These are phyloP conservation scores for Leishmania tropica DNA, from an alignment of 208 protist genomes.

Conservation along the genomic window DNA sequence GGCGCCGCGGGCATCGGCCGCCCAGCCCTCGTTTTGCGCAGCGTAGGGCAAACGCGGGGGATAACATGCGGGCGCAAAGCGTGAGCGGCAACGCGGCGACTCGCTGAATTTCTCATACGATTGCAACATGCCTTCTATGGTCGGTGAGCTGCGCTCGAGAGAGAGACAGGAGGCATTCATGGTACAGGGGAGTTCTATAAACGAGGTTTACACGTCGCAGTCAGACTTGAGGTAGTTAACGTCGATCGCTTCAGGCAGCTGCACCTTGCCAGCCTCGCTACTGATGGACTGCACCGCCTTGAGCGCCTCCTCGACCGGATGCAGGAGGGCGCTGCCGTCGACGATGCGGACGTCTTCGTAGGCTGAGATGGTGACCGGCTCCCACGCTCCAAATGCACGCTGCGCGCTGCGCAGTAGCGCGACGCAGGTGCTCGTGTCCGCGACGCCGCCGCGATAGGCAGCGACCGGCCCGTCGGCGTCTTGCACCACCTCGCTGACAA, in stretches of 20 bases:
- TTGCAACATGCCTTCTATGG: constrained; percentile 6
- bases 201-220: constrained; percentile 22
- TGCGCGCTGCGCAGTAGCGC: constrained; percentile 50
- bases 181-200: background rate
- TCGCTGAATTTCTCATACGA: background rate
- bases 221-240: constrained; percentile 75
- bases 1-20: no score
- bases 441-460: constrained; percentile 40
- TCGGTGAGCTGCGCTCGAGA: background rate
- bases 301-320: constrained; percentile 43
- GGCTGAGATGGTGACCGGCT: constrained; percentile 45
- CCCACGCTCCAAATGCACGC: constrained; percentile 60
- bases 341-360: constrained; percentile 43
- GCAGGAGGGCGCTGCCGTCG: constrained; percentile 34
- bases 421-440: constrained; percentile 37
- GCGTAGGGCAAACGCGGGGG: no score
- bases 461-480: constrained; percentile 46
- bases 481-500: constrained; percentile 43
- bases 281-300: constrained; percentile 20
- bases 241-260: constrained; percentile 77
- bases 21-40: no score
- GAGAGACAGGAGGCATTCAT: background rate
- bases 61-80: no score
- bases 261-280: constrained; percentile 39
- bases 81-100: background rate